Base-by-base conservation (phyloP, 1,284 basidiomycete species). In the Dichomitus squalens region DNA sequence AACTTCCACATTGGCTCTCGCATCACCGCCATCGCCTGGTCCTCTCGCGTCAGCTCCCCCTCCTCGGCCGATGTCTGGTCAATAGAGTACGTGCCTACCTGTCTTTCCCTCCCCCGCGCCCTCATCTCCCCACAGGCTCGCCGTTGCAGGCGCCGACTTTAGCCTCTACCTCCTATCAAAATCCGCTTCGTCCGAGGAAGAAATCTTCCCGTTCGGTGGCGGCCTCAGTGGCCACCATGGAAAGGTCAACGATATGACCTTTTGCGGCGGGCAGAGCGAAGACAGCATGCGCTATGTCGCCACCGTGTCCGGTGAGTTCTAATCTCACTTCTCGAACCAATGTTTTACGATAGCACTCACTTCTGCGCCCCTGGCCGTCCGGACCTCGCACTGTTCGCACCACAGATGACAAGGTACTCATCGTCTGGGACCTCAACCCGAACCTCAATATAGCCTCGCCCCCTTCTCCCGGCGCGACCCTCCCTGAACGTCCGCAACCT, bases 401-500 rank as follows among this genome's bases (percentile, higher is more conserved):
- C 33, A 34, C 59, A 91, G 90, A 91, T 64, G 90, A 92, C 73
- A 88, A 85, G 68, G 87, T 87, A 79, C 78, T 92, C 47, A 87
- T 92, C 82, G 83, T 93, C 14, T 93, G 90, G 90, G 88, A 93
- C 70, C 79, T 93, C 18, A 76, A 82, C 66, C 87, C 88, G 2
- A 68, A 74, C 23, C 55, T 79, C 50, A 73, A 82, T 56, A 73
- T 80, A 36, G 68, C 74, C 27, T 75, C 77, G 12, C 51, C 76
- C 68, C 56, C 74, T 69, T 55, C 74, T 70, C 57, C 66, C 68
- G 49, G 66, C 66, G 25, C 58, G 46, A 35, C 47, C 44, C 41
- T 59, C 57, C 54, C 66, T 14, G 31, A 49, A 58, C 77, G 84
- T 31, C 77, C 79, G 6, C 87, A 88, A 58, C 90, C 90, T 2